phyloP scores from a whole-genome alignment of 257 asterid species.

The Echium plantagineum region DNA sequence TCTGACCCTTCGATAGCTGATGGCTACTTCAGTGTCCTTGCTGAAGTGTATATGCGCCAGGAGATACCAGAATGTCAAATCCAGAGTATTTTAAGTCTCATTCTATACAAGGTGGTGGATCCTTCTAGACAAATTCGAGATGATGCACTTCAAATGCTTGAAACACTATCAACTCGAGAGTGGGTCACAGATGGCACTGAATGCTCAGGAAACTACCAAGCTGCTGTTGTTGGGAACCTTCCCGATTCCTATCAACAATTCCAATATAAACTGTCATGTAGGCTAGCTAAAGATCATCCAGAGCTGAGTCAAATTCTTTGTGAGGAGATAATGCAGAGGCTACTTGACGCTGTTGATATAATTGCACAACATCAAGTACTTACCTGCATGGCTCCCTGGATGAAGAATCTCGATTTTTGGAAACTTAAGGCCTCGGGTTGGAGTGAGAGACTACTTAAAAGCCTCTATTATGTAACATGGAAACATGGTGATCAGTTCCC shows the following conservation, averaged over 20 bases:
- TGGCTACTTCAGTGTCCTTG: conserved; percentile 98
- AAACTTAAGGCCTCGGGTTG: conserved; percentile 94
- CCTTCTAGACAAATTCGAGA: conserved; percentile 98
- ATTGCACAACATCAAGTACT: conserved; percentile 97
- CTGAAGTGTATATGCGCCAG: conserved; percentile 99
- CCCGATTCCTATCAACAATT: conserved; percentile 98
- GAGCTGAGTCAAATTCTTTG: conserved; percentile 94
- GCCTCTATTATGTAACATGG: conserved; percentile 95
- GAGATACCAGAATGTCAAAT: conserved; percentile 97
- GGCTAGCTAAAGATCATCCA: conserved; percentile 97
- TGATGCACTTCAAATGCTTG: conserved; percentile 99
- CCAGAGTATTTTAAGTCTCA: conserved; percentile 85
- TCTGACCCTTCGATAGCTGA: conserved; percentile 98
- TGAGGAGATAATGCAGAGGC: conserved; percentile 98
- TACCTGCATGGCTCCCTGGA: conserved; percentile 99
- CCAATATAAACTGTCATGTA: conserved; percentile 97
- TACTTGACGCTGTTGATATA: conserved; percentile 94
- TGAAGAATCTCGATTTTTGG: conserved; percentile 96
- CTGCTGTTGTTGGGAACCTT: conserved; percentile 98
- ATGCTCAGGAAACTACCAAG: conserved; percentile 78
- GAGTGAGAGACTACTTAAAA: conserved; percentile 92
- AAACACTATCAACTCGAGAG: conserved; percentile 88
- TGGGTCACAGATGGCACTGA: conserved; percentile 98
- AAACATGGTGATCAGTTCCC: conserved; percentile 99
- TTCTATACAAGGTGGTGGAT: conserved; percentile 98